These are phyloP conservation scores for Fremontodendron californicum DNA, from an alignment of 345 rosid genomes.

Conservation along the genomic window DNA sequence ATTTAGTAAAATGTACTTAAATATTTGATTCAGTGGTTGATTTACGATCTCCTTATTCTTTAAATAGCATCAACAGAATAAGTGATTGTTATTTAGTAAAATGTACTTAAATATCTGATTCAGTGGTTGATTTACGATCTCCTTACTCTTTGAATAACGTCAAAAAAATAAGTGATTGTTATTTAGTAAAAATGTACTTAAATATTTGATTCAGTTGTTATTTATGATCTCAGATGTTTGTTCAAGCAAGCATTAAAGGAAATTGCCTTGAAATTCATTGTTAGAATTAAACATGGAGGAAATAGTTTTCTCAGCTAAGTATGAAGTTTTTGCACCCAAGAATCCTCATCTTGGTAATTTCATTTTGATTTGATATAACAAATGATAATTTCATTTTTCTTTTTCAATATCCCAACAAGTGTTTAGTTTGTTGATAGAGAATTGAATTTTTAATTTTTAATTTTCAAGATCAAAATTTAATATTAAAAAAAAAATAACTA, in stretches of 20 bases:
- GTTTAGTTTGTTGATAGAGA: not conserved
- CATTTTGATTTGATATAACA: not conserved
- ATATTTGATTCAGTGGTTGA: too few species aligned
- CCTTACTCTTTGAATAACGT: too few species aligned
- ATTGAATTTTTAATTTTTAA: not conserved
- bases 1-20: too few species aligned
- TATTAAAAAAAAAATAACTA: too few species aligned
- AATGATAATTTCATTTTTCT: not conserved
- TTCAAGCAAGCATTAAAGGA: slow-evolving; percentile 54
- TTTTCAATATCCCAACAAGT: not conserved
- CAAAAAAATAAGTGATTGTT: too few species aligned
- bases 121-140: too few species aligned
- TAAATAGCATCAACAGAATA: too few species aligned
- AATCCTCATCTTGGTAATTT: slow-evolving; percentile 45
- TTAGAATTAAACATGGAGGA: slow-evolving; percentile 70
- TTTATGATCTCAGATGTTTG: slow-evolving; percentile 64
- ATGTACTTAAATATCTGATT: too few species aligned
- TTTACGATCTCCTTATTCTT: too few species aligned
- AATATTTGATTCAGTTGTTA: too few species aligned
- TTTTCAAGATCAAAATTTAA: not conserved
- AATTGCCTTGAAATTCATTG: slow-evolving; percentile 49
- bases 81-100: too few species aligned
- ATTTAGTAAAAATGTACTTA: too few species aligned
- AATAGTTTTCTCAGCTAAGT: slow-evolving; percentile 54
- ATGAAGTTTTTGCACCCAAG: slow-evolving; percentile 51